Base-by-base conservation (phyloP, 352 stramenopile genomes). In the Halophytophthora batemanensis region DNA sequence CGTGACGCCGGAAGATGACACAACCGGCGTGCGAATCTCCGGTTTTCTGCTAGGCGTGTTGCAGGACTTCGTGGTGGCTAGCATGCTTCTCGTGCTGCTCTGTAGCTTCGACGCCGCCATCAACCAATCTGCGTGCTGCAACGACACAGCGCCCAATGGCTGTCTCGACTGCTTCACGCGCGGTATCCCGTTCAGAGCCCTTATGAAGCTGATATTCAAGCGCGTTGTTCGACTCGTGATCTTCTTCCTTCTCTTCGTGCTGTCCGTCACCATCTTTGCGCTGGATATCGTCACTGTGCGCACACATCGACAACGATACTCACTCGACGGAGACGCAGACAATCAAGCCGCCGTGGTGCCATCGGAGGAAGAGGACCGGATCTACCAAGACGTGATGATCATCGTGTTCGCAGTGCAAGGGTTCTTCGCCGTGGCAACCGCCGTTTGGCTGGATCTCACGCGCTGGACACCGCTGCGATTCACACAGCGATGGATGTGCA, bases 61-160 rank as follows among this genome's bases (percentile, higher is more conserved):
- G 8, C 34, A 71, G 33, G 57, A 71, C 15, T 59, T 57, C 19
- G 52, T 67, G n/a, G 61, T 66, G 28, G 40, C 48, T 3, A 64
- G 57, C n/a, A 60, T 66, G 31, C 23, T 67, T 0, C n/a, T 59
- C 11, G 1, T 45, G 17, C 29, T 56, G 23, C 48, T 71, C 6
- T 64, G 29, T 2, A n/a, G 44, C 4, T 56, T 71, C 19, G 61
- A 71, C 21, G 61, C 61, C 11, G 25, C 19, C 3, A 55, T 71
- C 49, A 71, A 71, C 40, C 31, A 37, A 12, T 54, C 31, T 12
- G 25, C 40, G 14, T 58, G 33, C 17, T 71, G 61, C 52, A 67
- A 71, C 18, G 61, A 71, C 40, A 67, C 61, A 31, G 57, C 61
- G 1, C 61, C 61, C 1, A 64, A 71, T 18, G 61, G 61, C 10